A percentile compares a stretch with the other conserved stretches of the same genome.
Evolutionary conservation across 2,329 filamentous ascomycete species (phyloP).

Genomic region (Phaeophleospora eucalypticola): DNA sequence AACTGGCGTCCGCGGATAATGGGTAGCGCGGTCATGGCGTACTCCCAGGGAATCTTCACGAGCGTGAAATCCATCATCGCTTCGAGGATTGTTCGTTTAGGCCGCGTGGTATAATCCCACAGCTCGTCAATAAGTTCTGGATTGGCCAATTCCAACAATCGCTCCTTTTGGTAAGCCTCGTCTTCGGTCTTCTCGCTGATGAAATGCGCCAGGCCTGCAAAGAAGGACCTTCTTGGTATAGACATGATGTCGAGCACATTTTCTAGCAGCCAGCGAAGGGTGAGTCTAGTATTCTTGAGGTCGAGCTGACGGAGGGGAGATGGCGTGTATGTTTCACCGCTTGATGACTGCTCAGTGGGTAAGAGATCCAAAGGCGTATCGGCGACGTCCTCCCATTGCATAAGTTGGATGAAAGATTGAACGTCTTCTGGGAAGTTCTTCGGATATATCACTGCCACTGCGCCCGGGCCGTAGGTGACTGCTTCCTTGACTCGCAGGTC

Average conservation of each 20-base stretch:
- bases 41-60: slow-evolving; percentile 73
- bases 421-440: slow-evolving; percentile 84
- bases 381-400: slow-evolving; percentile 72
- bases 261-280: slow-evolving; percentile 70
- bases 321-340: slow-evolving; percentile 30
- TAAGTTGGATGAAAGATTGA: slow-evolving; percentile 69
- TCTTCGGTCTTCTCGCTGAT: slow-evolving; percentile 58
- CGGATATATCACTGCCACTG: slow-evolving; percentile 76
- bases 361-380: slow-evolving; percentile 62
- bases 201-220: slow-evolving; percentile 72
- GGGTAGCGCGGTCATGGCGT: slow-evolving; percentile 70
- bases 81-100: slow-evolving; percentile 85
- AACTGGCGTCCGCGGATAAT: slow-evolving; percentile 84
- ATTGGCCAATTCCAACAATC: slow-evolving; percentile 77
- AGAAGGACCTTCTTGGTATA: slow-evolving; percentile 83
- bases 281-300: slow-evolving; percentile 44
- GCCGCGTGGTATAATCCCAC: slow-evolving; percentile 91
- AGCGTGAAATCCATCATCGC: slow-evolving; percentile 85
- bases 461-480: slow-evolving; percentile 63
- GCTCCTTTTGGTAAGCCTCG: slow-evolving; percentile 61
- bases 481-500: slow-evolving; percentile 49
- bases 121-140: slow-evolving; percentile 82
- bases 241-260: slow-evolving; percentile 85
- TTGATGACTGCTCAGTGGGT: slow-evolving; percentile 25
- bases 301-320: slow-evolving; percentile 38